phyloP scores from a whole-genome alignment of 495 filamentous ascomycete genomes.

The Platismatia glauca region DNA sequence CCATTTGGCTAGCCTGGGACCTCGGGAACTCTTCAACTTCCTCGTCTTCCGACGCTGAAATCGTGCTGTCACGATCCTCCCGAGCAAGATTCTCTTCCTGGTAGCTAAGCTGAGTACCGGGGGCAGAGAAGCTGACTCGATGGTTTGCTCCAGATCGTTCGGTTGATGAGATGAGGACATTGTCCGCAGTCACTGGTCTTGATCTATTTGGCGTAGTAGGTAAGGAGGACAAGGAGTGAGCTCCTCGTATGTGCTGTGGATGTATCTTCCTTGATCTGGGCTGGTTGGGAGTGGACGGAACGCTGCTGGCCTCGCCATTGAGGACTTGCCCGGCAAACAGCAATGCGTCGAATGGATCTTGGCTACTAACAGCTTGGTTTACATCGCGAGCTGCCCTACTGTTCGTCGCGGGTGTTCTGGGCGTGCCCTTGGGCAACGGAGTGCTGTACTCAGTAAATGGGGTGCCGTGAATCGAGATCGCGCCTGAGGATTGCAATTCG shows the following conservation, averaged over 20 bases:
- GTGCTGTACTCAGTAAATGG: constrained; percentile 41
- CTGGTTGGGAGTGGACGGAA: constrained; percentile 52
- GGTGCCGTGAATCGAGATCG: constrained; percentile 44
- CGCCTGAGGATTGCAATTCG: constrained; percentile 43
- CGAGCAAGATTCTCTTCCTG: constrained; percentile 32
- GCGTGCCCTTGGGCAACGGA: constrained; percentile 36
- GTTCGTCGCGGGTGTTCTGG: constrained; percentile 40
- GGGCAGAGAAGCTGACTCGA: constrained; percentile 27
- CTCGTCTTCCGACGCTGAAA: constrained; percentile 71
- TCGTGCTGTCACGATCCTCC: constrained; percentile 77
- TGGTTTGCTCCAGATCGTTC: constrained; percentile 24
- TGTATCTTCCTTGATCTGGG: constrained; percentile 37
- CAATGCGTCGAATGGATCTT: constrained; percentile 63
- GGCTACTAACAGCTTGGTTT: constrained; percentile 34
- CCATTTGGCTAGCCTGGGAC: constrained; percentile 42
- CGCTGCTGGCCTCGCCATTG: constrained; percentile 62
- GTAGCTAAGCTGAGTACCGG: constrained; percentile 26
- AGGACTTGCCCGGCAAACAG: constrained; percentile 65
- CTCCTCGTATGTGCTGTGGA: constrained; percentile 54
- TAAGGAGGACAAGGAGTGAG: constrained; percentile 71
- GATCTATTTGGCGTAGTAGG: constrained; percentile 60
- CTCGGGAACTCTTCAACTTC: constrained; percentile 50
- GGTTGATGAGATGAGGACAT: constrained; percentile 47
- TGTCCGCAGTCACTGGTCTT: constrained; percentile 35
- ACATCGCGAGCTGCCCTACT: constrained; percentile 28